These are phyloP conservation scores for Sisymbrium irio DNA, from an alignment of 345 rosid genomes.

Conservation along the genomic window DNA sequence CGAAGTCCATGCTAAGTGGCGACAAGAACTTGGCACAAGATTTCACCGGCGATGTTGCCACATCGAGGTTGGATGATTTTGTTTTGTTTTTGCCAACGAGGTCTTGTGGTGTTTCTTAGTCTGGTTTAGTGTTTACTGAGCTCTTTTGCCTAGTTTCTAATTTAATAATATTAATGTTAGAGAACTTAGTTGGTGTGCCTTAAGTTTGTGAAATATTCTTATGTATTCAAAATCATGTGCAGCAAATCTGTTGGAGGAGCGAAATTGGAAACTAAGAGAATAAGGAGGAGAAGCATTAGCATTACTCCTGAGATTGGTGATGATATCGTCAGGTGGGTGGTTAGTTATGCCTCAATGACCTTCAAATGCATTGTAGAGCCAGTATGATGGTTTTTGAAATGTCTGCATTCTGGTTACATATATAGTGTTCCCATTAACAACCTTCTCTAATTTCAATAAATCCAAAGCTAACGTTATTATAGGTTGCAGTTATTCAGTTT, in stretches of 20 bases:
- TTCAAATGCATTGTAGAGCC: constrained; percentile 6
- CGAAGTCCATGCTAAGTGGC: constrained; percentile 80
- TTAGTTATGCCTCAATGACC: constrained; percentile 22
- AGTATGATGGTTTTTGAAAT: neutral
- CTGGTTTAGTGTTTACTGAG: constrained; percentile 19
- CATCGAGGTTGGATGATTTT: constrained; percentile 58
- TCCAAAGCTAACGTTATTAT: neutral
- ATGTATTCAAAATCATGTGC: constrained; percentile 22
- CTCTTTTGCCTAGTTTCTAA: constrained; percentile 4
- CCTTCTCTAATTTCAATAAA: neutral
- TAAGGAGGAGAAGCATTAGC: constrained; percentile 97
- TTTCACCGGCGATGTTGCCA: constrained; percentile 53
- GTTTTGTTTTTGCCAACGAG: too few species aligned
- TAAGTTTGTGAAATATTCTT: constrained; percentile 7
- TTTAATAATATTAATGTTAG: neutral
- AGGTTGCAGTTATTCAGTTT: neutral
- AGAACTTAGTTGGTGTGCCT: constrained; percentile 9
- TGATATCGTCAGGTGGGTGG: constrained; percentile 89
- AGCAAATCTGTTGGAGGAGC: constrained; percentile 84
- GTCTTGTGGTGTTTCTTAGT: neutral
- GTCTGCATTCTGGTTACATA: constrained; percentile 9
- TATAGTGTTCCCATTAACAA: neutral
- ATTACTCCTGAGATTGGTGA: constrained; percentile 98
- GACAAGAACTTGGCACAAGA: constrained; percentile 61
- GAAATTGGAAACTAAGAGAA: constrained; percentile 71